Evolutionary conservation across 768 basidiomycete genomes (phyloP), one percentile per base, ranked within the genome.

Genomic region (Boletus insuetus): DNA sequence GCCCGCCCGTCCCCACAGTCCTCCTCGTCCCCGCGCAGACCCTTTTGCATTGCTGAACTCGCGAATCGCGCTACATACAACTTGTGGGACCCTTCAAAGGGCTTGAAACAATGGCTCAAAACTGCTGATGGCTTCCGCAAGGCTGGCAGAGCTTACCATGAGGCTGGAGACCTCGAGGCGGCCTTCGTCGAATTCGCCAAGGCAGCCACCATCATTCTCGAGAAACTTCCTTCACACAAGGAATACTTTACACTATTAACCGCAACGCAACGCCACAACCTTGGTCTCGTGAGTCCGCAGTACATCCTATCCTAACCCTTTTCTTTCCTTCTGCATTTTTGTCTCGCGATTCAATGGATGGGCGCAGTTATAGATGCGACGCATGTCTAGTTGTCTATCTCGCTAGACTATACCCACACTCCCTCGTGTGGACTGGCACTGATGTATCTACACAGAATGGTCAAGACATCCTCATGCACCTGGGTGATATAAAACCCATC

Each of bases 131-230:
- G 74, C 57, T 79, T 82, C 53, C 77, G 86, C 49, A 79, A 78
- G 62, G 77, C 77, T 19, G 87, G 80, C 29, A 81, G 79, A 58
- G 72, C 72, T 22, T 73, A 72, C 60, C 69, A 71, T 2, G 75
- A 77, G 35, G 71, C 73, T 19, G 79, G 79, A 2, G 84, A 92
- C 66, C 73, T 84, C 46, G 87, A 91, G 66, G 74, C 70, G n/a
- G 87, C 85, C 1, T 92, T 91, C 68, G 75, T 91, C 17, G 77
- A 83, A 57, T 82, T 81, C 47, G 89, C 89, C 3, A 82, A 77
- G 56, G 87, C 89, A 10, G 89, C 89, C 0, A 89, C 87, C 1
- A 74, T 92, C 54, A 87, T 91, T 6, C 79, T 90, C 12, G 89
- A 93, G 74, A 85, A 82, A 59, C 74, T 93, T n/a, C 90, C 90